A percentile compares a stretch with the other conserved stretches of the same genome.
These are phyloP conservation scores for Daldinia bambusicola DNA, from an alignment of 495 filamentous ascomycete genomes.

Conservation along the genomic window DNA sequence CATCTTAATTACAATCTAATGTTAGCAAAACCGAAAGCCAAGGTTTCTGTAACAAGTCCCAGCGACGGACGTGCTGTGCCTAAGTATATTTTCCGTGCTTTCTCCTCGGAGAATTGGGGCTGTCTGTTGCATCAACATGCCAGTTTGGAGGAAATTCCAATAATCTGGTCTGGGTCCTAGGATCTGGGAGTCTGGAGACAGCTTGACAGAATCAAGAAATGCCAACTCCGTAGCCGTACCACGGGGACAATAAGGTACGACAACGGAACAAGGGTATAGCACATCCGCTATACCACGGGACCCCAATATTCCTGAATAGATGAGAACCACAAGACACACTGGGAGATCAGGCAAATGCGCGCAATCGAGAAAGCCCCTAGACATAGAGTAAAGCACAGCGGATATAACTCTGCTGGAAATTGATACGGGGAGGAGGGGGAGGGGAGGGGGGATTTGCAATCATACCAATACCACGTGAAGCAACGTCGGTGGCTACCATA, in stretches of 20 bases:
- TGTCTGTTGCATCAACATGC: conserved; percentile 65
- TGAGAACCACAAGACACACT: conserved; percentile 82
- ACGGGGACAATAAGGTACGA: conserved; percentile 66
- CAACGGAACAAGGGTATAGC: conserved; percentile 72
- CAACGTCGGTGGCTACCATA: conserved; percentile 98
- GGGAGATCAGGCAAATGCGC: conserved; percentile 83
- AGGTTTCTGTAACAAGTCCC: conserved; percentile 65
- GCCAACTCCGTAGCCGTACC: conserved; percentile 80
- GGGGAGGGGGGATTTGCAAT: conserved; percentile 67
- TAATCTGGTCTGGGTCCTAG: conserved; percentile 81
- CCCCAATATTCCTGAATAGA: conserved; percentile 81
- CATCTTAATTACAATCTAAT: conserved; percentile 79
- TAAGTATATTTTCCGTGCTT: conserved; percentile 76
- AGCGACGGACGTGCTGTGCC: conserved; percentile 60
- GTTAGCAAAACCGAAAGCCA: conserved; percentile 78
- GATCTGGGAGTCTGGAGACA: conserved; percentile 65
- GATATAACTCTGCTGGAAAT: conserved; percentile 75
- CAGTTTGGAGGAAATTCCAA: conserved; percentile 60
- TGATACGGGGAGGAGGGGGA: conserved; percentile 58
- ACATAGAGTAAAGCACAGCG: conserved; percentile 91
- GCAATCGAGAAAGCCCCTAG: conserved; percentile 77
- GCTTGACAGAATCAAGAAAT: conserved; percentile 74
- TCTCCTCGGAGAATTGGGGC: conserved; percentile 67
- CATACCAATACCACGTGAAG: conserved; percentile 99
- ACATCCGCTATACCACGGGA: conserved; percentile 73